Evolutionary conservation across 2,329 filamentous ascomycete genomes (phyloP), one percentile per base, ranked within the genome.

Genomic region (Hypomyces rosellus): DNA sequence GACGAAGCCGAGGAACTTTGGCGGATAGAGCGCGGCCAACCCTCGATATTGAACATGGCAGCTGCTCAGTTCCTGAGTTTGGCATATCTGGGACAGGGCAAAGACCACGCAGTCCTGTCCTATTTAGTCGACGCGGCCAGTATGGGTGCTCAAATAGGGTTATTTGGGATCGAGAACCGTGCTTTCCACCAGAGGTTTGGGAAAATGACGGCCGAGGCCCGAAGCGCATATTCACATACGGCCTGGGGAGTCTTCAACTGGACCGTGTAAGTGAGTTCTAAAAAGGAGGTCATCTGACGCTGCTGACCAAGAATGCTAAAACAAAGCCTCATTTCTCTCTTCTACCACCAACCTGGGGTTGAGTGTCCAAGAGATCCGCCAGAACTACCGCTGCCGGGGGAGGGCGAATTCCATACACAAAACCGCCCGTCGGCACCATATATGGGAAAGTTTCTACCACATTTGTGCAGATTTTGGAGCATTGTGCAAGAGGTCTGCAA

Each of bases 211-310:
- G 15, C 14, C 14, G 46, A 49, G n/a, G 41, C 44, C 2, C 44
- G 41, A 20, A 56, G 49, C 4, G 55, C 57, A 16, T 45, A 52
- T 5, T 56, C 49, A 3, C 58, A 61, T 33, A 52, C 64, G 2
- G 58, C 64, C 7, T 67, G 64, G 65, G 63, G 61, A 3, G 49
- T 56, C 3, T 71, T 71, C 44, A 70, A 69, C 49, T 72, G 65
- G 66, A 65, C 63, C 49, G 59, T 66, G 69, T 69, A 52, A 60
- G 67, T 52, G 14, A 40, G 4, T 13, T 18, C 18, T 11, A 8
- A 22, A 25, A 15, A 4, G 13, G 8, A 33, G 13, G 33, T 34
- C 18, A 20, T 42, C 6, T 30, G 8, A 30, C 34, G 34, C 30
- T 6, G 12, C 15, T 40, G n/a, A 40, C n/a, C 18, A 12, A 20